These are phyloP conservation scores for Xylaria sp. DNA, from an alignment of 2,329 filamentous ascomycete species.

Conservation along the genomic window DNA sequence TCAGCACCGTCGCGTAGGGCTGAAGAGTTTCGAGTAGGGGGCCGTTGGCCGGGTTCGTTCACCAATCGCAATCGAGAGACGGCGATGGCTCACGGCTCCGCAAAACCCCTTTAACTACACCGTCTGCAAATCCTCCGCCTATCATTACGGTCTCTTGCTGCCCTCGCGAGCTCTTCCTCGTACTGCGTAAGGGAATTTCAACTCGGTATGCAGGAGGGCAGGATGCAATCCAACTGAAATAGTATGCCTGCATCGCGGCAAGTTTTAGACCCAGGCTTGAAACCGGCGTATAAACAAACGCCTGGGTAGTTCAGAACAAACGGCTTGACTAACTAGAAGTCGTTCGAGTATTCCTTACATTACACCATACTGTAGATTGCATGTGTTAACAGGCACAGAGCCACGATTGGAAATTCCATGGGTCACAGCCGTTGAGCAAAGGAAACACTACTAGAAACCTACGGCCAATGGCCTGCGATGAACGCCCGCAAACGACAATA, in stretches of 20 bases:
- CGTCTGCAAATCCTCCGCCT: not conserved
- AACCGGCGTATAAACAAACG: too few species aligned
- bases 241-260: too few species aligned
- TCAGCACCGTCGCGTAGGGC: constrained; percentile 8
- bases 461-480: constrained; percentile 9
- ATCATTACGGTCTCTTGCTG: not conserved
- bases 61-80: not conserved
- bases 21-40: not conserved
- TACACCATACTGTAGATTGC: too few species aligned
- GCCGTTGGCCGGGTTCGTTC: not conserved
- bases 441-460: not conserved
- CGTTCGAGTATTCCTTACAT: too few species aligned
- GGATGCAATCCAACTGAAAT: not conserved
- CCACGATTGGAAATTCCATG: not conserved
- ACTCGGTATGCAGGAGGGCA: too few species aligned
- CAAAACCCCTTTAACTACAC: not conserved
- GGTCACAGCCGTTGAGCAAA: not conserved
- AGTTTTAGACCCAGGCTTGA: too few species aligned
- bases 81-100: not conserved
- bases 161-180: not conserved
- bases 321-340: too few species aligned
- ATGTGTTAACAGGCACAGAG: not conserved
- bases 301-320: too few species aligned
- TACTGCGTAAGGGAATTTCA: not conserved
- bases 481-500: constrained; percentile 16